Base-by-base conservation (phyloP, 768 basidiomycete species). In the Macrolepiota dolichaula region DNA sequence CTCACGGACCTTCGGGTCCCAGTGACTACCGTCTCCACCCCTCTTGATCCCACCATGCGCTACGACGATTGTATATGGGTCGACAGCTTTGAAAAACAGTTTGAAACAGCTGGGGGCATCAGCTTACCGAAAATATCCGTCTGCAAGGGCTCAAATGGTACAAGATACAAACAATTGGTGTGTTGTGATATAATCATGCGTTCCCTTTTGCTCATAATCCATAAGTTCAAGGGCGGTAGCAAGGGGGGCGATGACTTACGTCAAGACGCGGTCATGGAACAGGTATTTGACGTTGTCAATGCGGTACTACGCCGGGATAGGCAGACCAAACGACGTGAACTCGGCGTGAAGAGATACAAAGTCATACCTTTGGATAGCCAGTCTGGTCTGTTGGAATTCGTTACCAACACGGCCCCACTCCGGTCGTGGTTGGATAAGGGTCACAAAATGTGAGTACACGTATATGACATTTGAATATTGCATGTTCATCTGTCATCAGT, bases 231-330 rank as follows among this genome's bases (percentile, higher is more conserved):
- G 71, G 94, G 94, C 3, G 86, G 29, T 32, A n/a, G n/a, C n/a
- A 32, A 91, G 75, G 90, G 90, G 9, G 80, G 85, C 10, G 97
- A 99, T 66, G 97, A 99, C 68, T 71, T 97, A 50, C 87, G 97
- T 42, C 97, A 99, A 73, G 97, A 99, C 69, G 96, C 96, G 0
- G 94, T 98, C 55, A 98, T 99, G 96, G 94, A 98, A 68, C 97
- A 99, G 73, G 94, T 97, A 1, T 99, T 99, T 68, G 85, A 85
- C 19, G 80, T 98, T 19, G 89, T 95, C 59, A 98, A 98, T 64
- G 74, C 81, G 9, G 81, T 98, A 1, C 81, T 99, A 15, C 68
- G 68, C 1, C 79, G 78, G 17, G 94, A 99, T 71, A 79, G 86
- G 35, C 86, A 91, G 66, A 94, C 95, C 0, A 79, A 81, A 55